These are phyloP conservation scores for Trametes gibbosa DNA, from an alignment of 768 basidiomycete genomes.

Conservation along the genomic window DNA sequence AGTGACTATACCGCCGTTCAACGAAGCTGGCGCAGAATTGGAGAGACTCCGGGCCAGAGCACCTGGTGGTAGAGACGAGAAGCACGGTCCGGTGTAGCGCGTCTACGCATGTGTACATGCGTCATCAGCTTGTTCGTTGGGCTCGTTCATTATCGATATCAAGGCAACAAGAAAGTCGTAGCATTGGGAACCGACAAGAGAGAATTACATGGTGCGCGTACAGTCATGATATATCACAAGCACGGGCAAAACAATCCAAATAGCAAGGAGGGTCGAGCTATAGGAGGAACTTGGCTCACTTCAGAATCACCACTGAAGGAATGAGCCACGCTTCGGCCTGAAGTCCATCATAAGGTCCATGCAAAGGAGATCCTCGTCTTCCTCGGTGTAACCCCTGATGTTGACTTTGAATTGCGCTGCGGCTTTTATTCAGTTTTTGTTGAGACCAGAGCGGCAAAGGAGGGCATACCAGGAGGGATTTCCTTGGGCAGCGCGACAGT, in stretches of 20 bases:
- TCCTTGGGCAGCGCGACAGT: slow-evolving; percentile 87
- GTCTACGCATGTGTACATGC: too few species aligned
- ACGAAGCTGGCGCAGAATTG: too few species aligned
- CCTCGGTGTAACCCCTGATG: slow-evolving; percentile 65
- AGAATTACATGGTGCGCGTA: slow-evolving; percentile 4
- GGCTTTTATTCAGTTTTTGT: not conserved
- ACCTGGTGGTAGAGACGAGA: too few species aligned
- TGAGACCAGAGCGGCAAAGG: not conserved
- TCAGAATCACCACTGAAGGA: slow-evolving; percentile 27
- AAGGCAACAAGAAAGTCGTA: too few species aligned
- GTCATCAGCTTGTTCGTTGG: too few species aligned
- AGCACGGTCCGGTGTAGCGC: too few species aligned
- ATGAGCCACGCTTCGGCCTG: slow-evolving; percentile 35
- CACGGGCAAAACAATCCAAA: not conserved
- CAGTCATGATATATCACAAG: not conserved
- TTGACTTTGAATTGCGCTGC: slow-evolving; percentile 82
- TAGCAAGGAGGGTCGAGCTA: too few species aligned
- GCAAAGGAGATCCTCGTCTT: slow-evolving; percentile 79
- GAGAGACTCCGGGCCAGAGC: too few species aligned
- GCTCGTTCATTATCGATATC: too few species aligned
- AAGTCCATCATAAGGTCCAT: slow-evolving; percentile 80
- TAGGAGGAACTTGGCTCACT: not conserved
- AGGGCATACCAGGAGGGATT: slow-evolving; percentile 70
- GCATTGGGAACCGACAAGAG: not conserved
- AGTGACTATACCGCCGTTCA: too few species aligned